These are phyloP conservation scores for Annulohypoxylon maeteangense DNA, from an alignment of 495 filamentous ascomycete species.

Conservation along the genomic window DNA sequence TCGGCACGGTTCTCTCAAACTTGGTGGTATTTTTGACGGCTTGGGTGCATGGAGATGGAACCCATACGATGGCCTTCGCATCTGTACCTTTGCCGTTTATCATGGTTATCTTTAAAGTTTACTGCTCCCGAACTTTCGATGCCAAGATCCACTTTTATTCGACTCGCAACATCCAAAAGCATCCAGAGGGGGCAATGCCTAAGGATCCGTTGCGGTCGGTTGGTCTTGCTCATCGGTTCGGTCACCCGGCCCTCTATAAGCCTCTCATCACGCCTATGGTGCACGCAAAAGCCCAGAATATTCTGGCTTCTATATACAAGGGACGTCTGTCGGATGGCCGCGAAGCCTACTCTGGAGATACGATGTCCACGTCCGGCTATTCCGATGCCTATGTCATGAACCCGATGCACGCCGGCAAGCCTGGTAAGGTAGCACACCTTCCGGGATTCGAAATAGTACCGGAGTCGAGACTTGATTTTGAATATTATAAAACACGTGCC, in stretches of 20 bases:
- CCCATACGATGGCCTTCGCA: conserved; percentile 68
- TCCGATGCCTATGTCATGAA: conserved; percentile 79
- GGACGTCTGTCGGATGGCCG: conserved; percentile 75
- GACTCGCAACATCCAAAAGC: conserved; percentile 67
- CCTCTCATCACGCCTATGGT: conserved; percentile 96
- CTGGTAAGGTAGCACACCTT: conserved; percentile 70
- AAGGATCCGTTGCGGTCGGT: conserved; percentile 66
- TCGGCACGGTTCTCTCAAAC: conserved; percentile 83
- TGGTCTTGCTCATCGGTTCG: conserved; percentile 82
- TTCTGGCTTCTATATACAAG: conserved; percentile 81
- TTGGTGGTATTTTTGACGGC: conserved; percentile 78
- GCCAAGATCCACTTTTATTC: conserved; percentile 79
- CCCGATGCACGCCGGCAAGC: conserved; percentile 77
- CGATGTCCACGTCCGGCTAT: conserved; percentile 69
- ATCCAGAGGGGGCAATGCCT: conserved; percentile 52
- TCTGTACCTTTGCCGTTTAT: conserved; percentile 83
- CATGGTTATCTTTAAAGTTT: conserved; percentile 85
- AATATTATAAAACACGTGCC: conserved; percentile 85
- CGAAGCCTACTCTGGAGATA: conserved; percentile 64
- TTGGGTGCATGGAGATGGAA: conserved; percentile 64
- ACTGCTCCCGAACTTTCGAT: conserved; percentile 82
- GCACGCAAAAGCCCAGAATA: conserved; percentile 84
- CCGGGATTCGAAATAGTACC: conserved; percentile 88
- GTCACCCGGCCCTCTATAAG: conserved; percentile 89
- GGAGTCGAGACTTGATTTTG: conserved; percentile 91